These are phyloP conservation scores for Boletus pseudopeckii DNA, from an alignment of 768 basidiomycete genomes.

Conservation along the genomic window DNA sequence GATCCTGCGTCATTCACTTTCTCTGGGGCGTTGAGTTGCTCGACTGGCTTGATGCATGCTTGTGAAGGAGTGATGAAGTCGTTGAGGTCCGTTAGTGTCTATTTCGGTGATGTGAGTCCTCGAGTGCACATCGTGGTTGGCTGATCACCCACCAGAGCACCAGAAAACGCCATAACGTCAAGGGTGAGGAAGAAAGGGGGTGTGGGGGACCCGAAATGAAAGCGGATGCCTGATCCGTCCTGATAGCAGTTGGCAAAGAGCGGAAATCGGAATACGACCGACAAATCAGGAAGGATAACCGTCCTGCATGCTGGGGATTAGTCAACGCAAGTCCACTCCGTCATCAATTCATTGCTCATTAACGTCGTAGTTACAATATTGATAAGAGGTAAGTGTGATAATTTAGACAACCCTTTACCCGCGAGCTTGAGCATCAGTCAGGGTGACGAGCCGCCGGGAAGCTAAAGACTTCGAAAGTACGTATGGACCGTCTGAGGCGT, in stretches of 20 bases:
- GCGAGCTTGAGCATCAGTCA: conserved; percentile 17
- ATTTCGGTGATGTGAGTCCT: conserved; percentile 8
- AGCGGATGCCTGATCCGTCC: background rate
- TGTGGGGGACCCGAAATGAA: background rate
- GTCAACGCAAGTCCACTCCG: background rate
- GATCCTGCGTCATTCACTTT: conserved; percentile 39
- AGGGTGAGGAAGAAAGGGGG: background rate
- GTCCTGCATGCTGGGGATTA: background rate
- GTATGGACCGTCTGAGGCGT: conserved; percentile 64
- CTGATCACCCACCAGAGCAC: conserved; percentile 60
- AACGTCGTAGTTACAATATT: too few relatives aligned
- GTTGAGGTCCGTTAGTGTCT: conserved; percentile 93
- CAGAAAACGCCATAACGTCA: conserved; percentile 75
- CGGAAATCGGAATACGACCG: background rate
- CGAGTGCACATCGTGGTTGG: background rate
- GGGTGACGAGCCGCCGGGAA: conserved; percentile 55
- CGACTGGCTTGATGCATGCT: conserved; percentile 95
- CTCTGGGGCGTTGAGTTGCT: conserved; percentile 45
- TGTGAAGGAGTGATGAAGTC: conserved; percentile 97
- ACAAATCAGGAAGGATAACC: background rate
- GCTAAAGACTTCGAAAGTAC: conserved; percentile 71
- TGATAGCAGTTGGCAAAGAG: background rate
- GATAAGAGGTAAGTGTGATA: background rate
- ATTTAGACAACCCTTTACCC: background rate
- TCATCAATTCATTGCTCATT: too few relatives aligned